Evolutionary conservation across 1,284 basidiomycete genomes (phyloP), one percentile per base, ranked within the genome.

Genomic region (Ustilago nuda): DNA sequence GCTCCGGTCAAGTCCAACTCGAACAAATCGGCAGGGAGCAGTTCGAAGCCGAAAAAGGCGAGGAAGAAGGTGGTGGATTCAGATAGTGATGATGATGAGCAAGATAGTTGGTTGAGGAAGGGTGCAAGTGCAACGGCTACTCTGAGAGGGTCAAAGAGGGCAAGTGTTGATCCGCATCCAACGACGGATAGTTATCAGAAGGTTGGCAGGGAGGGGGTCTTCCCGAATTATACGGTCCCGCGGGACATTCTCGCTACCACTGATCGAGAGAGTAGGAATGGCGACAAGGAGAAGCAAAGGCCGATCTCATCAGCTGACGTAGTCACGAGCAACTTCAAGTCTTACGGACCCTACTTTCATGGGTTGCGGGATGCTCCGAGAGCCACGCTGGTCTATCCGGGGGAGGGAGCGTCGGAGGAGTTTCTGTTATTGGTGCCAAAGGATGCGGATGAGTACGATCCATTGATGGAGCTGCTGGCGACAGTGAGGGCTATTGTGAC

Each of bases 391-490:
- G 68, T 78, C 53, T 83, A 84, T 66, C 83, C 83, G 9, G 80
- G 80, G 3, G 9, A 46, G 0, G 77, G 58, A 17, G 78, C 78
- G 0, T 61, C 55, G 4, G 83, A 85, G 62, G 71, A 78, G 51
- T 79, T 69, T 33, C 46, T 76, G 19, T 74, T 85, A 15, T 59
- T 84, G 4, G 82, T 82, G 0, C 82, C 84, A n/a, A 73, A 76
- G 23, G 80, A 82, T 43, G 32, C 61, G 2, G 83, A 85, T 60
- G 84, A 85, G 56, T 85, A 85, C 56, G 84, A 85, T 41, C 84
- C 84, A 8, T 54, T 85, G 23, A 75, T 82, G 37, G 84, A 85
- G 56, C 72, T 85, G 0, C 73, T 85, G 2, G 71, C 78, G 1
- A 70, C 78, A 7, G 81, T 85, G 4, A 54, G 74, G 4, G 72